phyloP scores from a whole-genome alignment of 2,329 filamentous ascomycete genomes.

The Phialocephala sp. region DNA sequence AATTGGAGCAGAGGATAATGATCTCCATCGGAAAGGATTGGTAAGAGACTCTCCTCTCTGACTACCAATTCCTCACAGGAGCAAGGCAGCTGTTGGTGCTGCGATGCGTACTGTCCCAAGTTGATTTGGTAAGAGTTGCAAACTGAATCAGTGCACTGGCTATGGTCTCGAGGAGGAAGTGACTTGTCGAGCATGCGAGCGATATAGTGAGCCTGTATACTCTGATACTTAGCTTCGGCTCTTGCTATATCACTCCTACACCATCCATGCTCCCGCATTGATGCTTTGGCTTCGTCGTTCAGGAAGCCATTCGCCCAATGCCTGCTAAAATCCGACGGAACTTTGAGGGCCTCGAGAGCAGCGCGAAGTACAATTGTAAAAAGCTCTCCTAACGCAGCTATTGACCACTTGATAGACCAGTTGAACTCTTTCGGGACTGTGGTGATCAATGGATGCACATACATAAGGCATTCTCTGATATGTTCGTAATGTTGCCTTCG shows the following conservation, averaged over 20 bases:
- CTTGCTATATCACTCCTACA: slow-evolving; percentile 42
- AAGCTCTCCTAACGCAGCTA: slow-evolving; percentile 40
- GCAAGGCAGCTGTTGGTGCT: slow-evolving; percentile 4
- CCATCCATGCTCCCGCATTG: slow-evolving; percentile 43
- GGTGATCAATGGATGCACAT: slow-evolving; percentile 8
- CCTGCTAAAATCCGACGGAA: neutral
- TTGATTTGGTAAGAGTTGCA: slow-evolving; percentile 45
- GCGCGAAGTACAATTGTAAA: slow-evolving; percentile 21
- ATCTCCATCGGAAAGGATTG: neutral
- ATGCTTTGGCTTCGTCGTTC: slow-evolving; percentile 32
- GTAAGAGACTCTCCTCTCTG: neutral
- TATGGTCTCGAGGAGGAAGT: slow-evolving; percentile 40
- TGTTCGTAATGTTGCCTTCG: slow-evolving; percentile 16
- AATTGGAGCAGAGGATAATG: slow-evolving; percentile 27
- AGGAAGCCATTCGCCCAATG: slow-evolving; percentile 9
- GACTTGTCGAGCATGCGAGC: slow-evolving; percentile 35
- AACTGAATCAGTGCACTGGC: slow-evolving; percentile 34
- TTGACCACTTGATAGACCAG: slow-evolving; percentile 37
- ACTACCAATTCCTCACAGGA: neutral
- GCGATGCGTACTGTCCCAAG: slow-evolving; percentile 34
- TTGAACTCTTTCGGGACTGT: slow-evolving; percentile 32
- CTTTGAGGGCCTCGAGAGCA: neutral
- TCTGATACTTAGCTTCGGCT: slow-evolving; percentile 14
- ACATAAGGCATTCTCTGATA: slow-evolving; percentile 4
- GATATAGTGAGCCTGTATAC: slow-evolving; percentile 37